These are phyloP conservation scores for Chlamydomonas applanata DNA, from an alignment of 139 green algal species.

Conservation along the genomic window DNA sequence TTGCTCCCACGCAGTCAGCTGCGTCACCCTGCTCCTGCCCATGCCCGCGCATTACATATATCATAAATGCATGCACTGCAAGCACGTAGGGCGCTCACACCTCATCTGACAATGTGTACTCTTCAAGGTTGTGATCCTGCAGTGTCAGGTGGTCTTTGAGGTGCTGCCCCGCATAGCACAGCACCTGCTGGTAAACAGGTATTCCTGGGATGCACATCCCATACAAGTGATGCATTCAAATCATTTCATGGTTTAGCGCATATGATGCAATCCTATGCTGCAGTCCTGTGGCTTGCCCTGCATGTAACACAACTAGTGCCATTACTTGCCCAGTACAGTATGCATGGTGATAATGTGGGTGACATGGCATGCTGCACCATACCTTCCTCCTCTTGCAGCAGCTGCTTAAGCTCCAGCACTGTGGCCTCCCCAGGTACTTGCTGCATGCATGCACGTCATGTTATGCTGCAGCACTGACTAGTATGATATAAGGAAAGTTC, in stretches of 20 bases:
- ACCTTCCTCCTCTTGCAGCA: conserved; percentile 25
- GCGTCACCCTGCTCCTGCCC: too few relatives aligned
- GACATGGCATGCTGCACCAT: background rate
- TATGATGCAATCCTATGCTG: too few relatives aligned
- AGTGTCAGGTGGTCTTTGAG: conserved; percentile 44
- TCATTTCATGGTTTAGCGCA: too few relatives aligned
- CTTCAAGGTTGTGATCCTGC: conserved; percentile 36
- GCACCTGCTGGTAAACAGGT: conserved; percentile 39
- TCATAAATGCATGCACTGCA: background rate
- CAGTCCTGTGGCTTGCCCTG: too few relatives aligned
- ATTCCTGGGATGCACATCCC: too few relatives aligned
- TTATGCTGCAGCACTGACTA: too few relatives aligned
- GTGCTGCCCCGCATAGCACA: conserved; percentile 45
- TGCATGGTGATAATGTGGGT: too few relatives aligned
- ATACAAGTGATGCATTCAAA: too few relatives aligned
- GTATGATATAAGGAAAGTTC: background rate
- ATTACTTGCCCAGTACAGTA: too few relatives aligned
- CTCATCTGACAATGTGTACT: conserved; percentile 48
- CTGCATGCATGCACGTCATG: conserved; percentile 2
- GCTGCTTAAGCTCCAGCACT: conserved; percentile 40
- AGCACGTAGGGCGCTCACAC: conserved; percentile 9
- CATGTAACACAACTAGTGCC: too few relatives aligned
- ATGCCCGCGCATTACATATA: too few relatives aligned
- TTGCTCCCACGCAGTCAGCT: too few relatives aligned
- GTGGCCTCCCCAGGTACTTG: conserved; percentile 33